These are phyloP conservation scores for Aureobasidium sp. DNA, from an alignment of 2,329 filamentous ascomycete genomes.

Conservation along the genomic window DNA sequence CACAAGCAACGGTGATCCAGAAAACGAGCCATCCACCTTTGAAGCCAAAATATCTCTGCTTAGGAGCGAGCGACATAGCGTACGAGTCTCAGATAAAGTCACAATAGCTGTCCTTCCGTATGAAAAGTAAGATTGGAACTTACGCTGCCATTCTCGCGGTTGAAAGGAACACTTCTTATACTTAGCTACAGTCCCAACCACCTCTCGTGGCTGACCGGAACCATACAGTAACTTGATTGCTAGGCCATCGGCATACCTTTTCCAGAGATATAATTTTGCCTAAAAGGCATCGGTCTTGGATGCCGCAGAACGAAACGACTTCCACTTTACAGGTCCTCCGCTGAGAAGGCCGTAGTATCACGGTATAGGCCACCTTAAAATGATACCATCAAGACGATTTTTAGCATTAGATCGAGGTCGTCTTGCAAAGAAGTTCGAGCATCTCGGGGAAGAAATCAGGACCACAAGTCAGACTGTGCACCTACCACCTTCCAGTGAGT, in stretches of 20 bases:
- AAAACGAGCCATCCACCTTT: conserved; percentile 51
- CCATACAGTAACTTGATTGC: not conserved
- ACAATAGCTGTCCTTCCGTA: not conserved
- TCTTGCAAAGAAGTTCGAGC: not conserved
- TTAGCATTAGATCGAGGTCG: not conserved
- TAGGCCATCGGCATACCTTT: not conserved
- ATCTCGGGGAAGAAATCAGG: not conserved
- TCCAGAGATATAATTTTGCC: not conserved
- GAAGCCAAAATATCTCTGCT: conserved; percentile 45
- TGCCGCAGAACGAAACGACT: not conserved
- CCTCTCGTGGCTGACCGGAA: not conserved
- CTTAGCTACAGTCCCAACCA: not conserved
- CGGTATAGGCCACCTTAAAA: not conserved
- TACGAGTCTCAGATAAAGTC: not conserved
- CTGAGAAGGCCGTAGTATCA: not conserved
- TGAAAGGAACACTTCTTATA: not conserved
- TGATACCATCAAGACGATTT: no score
- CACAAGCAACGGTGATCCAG: conserved; percentile 32
- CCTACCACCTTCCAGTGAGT: not conserved
- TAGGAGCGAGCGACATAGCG: not conserved
- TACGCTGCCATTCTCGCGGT: not conserved
- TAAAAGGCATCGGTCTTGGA: not conserved
- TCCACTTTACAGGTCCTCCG: not conserved
- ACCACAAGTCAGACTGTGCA: no score
- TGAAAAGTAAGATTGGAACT: not conserved